phyloP scores from a whole-genome alignment of 345 rosid species.

The Eucalyptus marginata region DNA sequence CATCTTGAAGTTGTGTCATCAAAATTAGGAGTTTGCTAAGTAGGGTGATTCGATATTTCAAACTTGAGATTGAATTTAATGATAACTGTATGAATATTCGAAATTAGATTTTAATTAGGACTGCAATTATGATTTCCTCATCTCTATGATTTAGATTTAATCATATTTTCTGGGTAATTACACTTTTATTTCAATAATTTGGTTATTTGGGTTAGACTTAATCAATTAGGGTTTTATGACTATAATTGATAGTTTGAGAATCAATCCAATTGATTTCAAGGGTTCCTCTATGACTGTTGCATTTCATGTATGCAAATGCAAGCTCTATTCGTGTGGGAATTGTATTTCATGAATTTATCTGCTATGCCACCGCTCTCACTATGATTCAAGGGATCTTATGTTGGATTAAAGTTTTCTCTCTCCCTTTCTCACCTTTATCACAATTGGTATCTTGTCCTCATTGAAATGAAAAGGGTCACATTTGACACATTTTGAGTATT shows the following conservation, averaged over 20 bases:
- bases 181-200: not conserved
- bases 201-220: too few relatives aligned
- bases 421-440: not conserved
- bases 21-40: not conserved
- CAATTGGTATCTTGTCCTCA: not conserved
- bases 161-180: not conserved
- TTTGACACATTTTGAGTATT: not conserved
- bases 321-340: not conserved
- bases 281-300: not conserved
- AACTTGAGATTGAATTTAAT: not conserved
- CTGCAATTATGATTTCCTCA: not conserved
- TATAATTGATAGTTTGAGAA: not conserved
- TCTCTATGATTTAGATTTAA: not conserved
- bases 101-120: not conserved
- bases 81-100: not conserved
- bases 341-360: not conserved
- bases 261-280: not conserved
- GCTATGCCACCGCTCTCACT: rapidly evolving
- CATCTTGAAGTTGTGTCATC: not conserved
- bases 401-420: too few relatives aligned
- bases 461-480: not conserved
- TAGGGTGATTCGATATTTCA: not conserved
- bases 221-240: not conserved
- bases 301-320: not conserved
- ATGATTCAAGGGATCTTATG: not conserved